A percentile compares a stretch with the other conserved stretches of the same genome.
phyloP scores from a whole-genome alignment of 345 rosid species.

The Ricinus communis region DNA sequence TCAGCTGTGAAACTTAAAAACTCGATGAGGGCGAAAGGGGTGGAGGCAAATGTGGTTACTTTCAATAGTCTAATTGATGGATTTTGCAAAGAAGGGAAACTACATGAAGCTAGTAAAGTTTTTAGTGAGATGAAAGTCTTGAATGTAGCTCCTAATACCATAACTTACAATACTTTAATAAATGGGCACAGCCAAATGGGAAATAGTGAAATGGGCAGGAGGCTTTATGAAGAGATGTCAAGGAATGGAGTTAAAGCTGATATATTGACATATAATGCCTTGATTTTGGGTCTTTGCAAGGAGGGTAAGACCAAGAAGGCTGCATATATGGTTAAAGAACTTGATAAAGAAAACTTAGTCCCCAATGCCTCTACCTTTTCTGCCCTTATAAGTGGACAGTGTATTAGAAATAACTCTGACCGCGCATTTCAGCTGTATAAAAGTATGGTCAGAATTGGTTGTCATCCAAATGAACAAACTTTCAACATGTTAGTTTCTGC shows the following conservation, averaged over 20 bases:
- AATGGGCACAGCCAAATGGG: constrained; percentile 59
- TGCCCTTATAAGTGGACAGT: constrained; percentile 78
- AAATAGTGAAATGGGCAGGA: constrained; percentile 49
- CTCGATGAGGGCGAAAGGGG: constrained; percentile 46
- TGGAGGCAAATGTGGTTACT: constrained; percentile 63
- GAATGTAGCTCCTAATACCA: constrained; percentile 52
- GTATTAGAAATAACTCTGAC: constrained; percentile 61
- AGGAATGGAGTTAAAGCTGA: constrained; percentile 57
- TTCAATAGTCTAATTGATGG: constrained; percentile 67
- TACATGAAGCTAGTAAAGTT: constrained; percentile 59
- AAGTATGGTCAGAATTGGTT: constrained; percentile 71
- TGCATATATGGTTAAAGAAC: constrained; percentile 69
- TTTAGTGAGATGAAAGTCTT: constrained; percentile 62
- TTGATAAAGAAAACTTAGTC: constrained; percentile 61
- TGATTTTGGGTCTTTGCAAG: constrained; percentile 76
- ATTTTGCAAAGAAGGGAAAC: constrained; percentile 55
- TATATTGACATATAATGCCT: constrained; percentile 70
- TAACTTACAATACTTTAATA: constrained; percentile 80
- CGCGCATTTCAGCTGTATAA: constrained; percentile 66
- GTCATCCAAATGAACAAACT: constrained; percentile 54
- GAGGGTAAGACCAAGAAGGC: constrained; percentile 93
- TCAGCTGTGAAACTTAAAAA: constrained; percentile 63
- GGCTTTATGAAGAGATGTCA: constrained; percentile 71
- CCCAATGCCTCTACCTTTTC: constrained; percentile 79
- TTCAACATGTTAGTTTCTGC: constrained; percentile 47